phyloP scores from a whole-genome alignment of 441 rosid species.

The Theobroma grandiflorum region DNA sequence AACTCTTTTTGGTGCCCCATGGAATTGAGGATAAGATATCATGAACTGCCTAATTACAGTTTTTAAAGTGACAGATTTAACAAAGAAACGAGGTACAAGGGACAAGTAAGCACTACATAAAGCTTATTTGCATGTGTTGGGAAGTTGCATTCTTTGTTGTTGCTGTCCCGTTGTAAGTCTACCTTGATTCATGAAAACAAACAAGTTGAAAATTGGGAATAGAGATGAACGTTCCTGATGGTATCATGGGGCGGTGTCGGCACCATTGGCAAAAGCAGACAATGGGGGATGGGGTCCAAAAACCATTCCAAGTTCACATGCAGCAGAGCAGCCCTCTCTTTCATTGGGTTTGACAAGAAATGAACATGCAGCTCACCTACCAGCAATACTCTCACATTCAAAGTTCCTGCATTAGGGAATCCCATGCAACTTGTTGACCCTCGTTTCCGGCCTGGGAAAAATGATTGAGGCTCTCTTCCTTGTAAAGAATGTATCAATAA shows the following conservation, averaged over 20 bases:
- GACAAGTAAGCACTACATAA: background rate
- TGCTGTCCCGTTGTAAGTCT: too few species aligned
- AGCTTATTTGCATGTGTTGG: background rate
- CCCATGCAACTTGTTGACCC: constrained; percentile 24
- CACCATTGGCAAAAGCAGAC: background rate
- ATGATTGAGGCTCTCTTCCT: constrained; percentile 24
- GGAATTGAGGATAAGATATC: too few species aligned
- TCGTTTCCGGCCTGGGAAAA: background rate
- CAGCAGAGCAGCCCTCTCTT: constrained; percentile 3
- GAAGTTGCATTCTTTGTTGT: background rate
- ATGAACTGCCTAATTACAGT: background rate
- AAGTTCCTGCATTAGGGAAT: background rate
- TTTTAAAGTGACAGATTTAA: background rate
- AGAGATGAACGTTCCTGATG: background rate
- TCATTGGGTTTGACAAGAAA: constrained; percentile 26
- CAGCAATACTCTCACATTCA: background rate
- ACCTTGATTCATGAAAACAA: background rate
- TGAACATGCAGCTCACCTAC: constrained; percentile 24
- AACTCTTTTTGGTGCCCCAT: background rate
- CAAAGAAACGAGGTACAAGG: background rate
- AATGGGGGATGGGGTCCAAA: constrained; percentile 26
- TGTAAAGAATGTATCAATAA: background rate
- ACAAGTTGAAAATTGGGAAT: background rate
- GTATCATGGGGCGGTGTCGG: constrained; percentile 9
- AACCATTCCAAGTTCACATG: constrained; percentile 20